These are phyloP conservation scores for Xanthoconium stramineum DNA, from an alignment of 768 basidiomycete species.

Conservation along the genomic window DNA sequence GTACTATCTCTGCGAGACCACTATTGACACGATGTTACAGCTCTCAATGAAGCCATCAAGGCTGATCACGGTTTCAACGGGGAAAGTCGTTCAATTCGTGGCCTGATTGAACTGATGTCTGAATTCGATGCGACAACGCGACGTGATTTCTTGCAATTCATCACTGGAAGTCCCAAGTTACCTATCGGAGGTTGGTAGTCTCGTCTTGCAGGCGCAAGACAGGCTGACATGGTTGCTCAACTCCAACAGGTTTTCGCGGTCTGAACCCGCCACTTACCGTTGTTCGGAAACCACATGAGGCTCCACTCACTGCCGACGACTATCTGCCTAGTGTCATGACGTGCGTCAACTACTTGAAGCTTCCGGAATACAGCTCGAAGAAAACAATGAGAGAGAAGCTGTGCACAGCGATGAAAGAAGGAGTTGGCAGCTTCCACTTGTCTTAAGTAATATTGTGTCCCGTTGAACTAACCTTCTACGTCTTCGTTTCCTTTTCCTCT, in stretches of 20 bases:
- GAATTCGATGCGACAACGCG: constrained; percentile 70
- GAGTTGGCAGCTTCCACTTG: constrained; percentile 95
- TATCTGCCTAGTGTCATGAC: constrained; percentile 99
- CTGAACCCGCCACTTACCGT: constrained; percentile 93
- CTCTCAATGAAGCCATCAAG: constrained; percentile 85
- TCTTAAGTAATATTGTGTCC: constrained; percentile 50
- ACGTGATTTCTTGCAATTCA: constrained; percentile 91
- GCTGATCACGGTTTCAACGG: constrained; percentile 98
- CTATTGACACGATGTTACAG: constrained; percentile 39
- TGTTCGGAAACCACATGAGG: constrained; percentile 94
- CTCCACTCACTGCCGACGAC: constrained; percentile 86
- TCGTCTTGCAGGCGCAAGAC: background rate
- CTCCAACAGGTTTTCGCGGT: constrained; percentile 78
- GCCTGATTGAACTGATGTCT: constrained; percentile 84
- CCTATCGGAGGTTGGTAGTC: constrained; percentile 82
- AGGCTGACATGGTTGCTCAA: background rate
- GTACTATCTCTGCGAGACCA: background rate
- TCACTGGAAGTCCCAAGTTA: constrained; percentile 94
- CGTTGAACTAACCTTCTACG: constrained; percentile 23
- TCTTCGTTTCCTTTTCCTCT: constrained; percentile 8
- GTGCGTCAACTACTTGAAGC: constrained; percentile 94
- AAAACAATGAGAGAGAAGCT: constrained; percentile 82
- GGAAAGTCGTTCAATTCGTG: constrained; percentile 87
- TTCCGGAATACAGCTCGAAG: constrained; percentile 93
- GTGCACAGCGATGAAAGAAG: constrained; percentile 83